Conservation (phyloP, 805 yeast genomes). For the Starmerella gropengiesseri region DNA sequence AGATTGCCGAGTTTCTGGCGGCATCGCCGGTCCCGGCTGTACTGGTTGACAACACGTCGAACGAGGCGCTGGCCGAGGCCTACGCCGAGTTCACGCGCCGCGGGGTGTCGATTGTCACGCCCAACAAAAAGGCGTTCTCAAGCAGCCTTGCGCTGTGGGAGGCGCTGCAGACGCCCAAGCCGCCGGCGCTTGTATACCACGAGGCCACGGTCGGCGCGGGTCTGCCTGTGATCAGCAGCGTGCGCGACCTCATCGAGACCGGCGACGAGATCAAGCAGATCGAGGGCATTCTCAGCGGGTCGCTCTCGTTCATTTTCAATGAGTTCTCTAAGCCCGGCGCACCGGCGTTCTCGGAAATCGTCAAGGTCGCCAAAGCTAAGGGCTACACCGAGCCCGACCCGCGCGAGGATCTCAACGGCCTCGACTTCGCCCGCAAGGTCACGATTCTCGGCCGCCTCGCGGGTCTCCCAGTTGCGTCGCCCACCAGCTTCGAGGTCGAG, state of each 20-base stretch:
- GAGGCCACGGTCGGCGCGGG: conserved; percentile 99
- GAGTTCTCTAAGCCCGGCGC: conserved; percentile 62
- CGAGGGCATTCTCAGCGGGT: conserved; percentile 95
- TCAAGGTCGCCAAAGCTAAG: conserved; percentile 70
- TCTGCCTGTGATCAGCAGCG: conserved; percentile 79
- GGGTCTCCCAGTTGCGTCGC: conserved; percentile 74
- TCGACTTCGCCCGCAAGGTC: conserved; percentile 97
- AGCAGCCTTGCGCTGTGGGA: conserved; percentile 67
- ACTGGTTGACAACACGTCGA: conserved; percentile 89
- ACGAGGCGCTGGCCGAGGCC: conserved; percentile 58
- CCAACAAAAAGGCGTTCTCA: conserved; percentile 95
- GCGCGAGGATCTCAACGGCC: conserved; percentile 94
- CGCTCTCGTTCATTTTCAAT: conserved; percentile 89
- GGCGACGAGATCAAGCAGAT: conserved; percentile 87
- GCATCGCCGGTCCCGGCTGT: conserved; percentile 65
- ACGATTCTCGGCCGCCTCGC: conserved; percentile 90
- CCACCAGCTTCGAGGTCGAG: conserved; percentile 87
- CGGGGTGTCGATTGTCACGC: conserved; percentile 92
- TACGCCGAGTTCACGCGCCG: conserved; percentile 63
- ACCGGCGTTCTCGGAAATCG: conserved; percentile 80
- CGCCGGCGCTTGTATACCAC: conserved; percentile 78
- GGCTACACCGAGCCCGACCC: conserved; percentile 99
- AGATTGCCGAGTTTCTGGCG: conserved; percentile 51
- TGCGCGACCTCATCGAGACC: conserved; percentile 78
- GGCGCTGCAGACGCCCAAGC: conserved; percentile 46